Evolutionary conservation across 2,329 filamentous ascomycete genomes (phyloP).

Genomic region (Trichophyton mentagrophytes): DNA sequence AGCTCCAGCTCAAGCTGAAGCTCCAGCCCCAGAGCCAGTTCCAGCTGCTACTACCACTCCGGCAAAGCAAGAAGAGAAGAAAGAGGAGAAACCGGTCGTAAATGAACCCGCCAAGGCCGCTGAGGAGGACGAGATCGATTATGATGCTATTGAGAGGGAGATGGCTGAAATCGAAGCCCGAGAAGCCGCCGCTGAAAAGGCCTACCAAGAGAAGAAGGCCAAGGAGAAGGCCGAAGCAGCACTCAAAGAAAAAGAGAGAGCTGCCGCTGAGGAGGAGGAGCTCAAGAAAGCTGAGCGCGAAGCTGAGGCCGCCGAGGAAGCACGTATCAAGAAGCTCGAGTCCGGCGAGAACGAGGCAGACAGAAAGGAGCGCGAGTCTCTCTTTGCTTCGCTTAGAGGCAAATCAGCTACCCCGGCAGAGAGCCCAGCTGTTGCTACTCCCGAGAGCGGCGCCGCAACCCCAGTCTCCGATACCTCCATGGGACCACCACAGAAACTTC

Average conservation of each 20-base stretch:
- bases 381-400: constrained; percentile 35
- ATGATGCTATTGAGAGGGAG: constrained; percentile 36
- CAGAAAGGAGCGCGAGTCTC: constrained; percentile 25
- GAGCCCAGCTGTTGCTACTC: constrained; percentile 23
- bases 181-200: constrained; percentile 33
- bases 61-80: constrained; percentile 15
- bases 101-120: constrained; percentile 17
- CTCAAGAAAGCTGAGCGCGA: constrained; percentile 39
- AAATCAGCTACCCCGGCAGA: constrained; percentile 24
- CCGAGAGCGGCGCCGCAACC: constrained; percentile 35
- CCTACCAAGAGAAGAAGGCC: constrained; percentile 58
- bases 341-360: constrained; percentile 23
- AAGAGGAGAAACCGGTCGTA: constrained; percentile 21
- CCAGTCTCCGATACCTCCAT: constrained; percentile 33
- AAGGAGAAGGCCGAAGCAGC: constrained; percentile 51
- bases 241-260: constrained; percentile 36
- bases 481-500: constrained; percentile 41
- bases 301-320: constrained; percentile 36
- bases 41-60: constrained; percentile 15
- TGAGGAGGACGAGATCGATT: constrained; percentile 31
- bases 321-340: constrained; percentile 31
- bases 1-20: neutral
- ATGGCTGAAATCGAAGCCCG: constrained; percentile 36
- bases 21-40: constrained; percentile 1
- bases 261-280: constrained; percentile 32